Percentiles rank a stretch among this genome's conserved stretches.
phyloP scores from a whole-genome alignment of 2,329 filamentous ascomycete genomes.

The Alternaria triticimaculans region DNA sequence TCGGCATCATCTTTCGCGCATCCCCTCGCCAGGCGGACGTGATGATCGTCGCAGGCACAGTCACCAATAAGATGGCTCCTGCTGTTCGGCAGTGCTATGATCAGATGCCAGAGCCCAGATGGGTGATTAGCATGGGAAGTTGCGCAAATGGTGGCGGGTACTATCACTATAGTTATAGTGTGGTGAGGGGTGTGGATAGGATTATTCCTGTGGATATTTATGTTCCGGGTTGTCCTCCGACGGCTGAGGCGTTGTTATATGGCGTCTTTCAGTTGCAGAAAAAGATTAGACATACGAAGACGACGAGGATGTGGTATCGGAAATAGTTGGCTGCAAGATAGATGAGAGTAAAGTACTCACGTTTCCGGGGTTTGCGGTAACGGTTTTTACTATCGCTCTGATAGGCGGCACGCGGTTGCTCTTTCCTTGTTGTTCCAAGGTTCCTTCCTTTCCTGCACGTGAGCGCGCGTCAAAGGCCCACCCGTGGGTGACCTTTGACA shows the following conservation, averaged over 20 bases:
- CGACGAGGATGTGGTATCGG: constrained; percentile 66
- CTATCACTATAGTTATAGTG: constrained; percentile 85
- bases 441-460: too few relatives aligned
- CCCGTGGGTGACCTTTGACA: too few relatives aligned
- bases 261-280: constrained; percentile 78
- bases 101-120: constrained; percentile 91
- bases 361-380: too few relatives aligned
- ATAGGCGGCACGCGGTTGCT: too few relatives aligned
- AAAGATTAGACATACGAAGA: constrained; percentile 70
- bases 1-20: constrained; percentile 90
- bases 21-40: constrained; percentile 89
- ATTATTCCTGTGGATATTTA: constrained; percentile 83
- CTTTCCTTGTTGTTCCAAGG: too few relatives aligned
- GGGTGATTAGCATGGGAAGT: constrained; percentile 85
- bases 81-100: constrained; percentile 90
- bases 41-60: constrained; percentile 91
- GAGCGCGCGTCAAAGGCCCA: too few relatives aligned
- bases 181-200: constrained; percentile 77
- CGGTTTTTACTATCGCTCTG: too few relatives aligned
- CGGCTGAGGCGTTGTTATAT: constrained; percentile 62
- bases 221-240: constrained; percentile 74
- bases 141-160: constrained; percentile 86
- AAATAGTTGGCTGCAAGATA: constrained; percentile 44
- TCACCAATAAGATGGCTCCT: constrained; percentile 95
- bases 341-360: too few relatives aligned